Evolutionary conservation across 2,329 filamentous ascomycete genomes (phyloP).

Genomic region (Epichloe amarillans): DNA sequence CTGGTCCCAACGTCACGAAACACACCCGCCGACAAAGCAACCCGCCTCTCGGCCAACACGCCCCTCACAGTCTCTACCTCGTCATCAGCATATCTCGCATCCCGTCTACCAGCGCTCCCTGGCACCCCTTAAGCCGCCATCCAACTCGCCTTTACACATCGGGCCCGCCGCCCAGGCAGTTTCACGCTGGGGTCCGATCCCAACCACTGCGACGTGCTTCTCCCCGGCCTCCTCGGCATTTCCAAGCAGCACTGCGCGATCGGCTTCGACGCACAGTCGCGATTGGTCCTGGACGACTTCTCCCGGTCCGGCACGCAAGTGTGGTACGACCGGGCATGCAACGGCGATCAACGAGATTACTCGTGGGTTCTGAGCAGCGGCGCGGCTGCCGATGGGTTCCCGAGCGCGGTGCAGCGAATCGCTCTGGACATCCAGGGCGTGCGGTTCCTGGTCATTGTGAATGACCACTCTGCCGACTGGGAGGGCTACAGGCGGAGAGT

Average conservation of each 20-base stretch:
- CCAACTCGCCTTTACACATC: slow-evolving; percentile 22
- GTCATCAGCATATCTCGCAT: slow-evolving; percentile 14
- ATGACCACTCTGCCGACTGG: slow-evolving; percentile 21
- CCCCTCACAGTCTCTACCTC: slow-evolving; percentile 12
- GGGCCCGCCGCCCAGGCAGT: slow-evolving; percentile 20
- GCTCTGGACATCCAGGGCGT: slow-evolving; percentile 26
- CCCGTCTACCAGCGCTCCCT: slow-evolving; percentile 15
- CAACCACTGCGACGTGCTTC: slow-evolving; percentile 21
- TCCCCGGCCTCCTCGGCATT: slow-evolving; percentile 22
- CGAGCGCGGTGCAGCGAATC: slow-evolving; percentile 18
- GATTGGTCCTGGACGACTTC: slow-evolving; percentile 26
- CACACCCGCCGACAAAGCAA: slow-evolving; percentile 20
- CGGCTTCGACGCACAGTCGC: slow-evolving; percentile 24
- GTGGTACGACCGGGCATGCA: slow-evolving; percentile 28
- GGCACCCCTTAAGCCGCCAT: slow-evolving; percentile 16
- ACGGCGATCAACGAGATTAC: slow-evolving; percentile 22
- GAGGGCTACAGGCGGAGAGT: slow-evolving; percentile 21
- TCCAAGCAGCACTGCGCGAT: slow-evolving; percentile 24
- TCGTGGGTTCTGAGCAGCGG: slow-evolving; percentile 21
- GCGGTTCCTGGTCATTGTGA: slow-evolving; percentile 25
- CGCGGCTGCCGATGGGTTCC: slow-evolving; percentile 13
- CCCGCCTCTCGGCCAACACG: slow-evolving; percentile 19
- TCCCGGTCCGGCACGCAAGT: slow-evolving; percentile 26
- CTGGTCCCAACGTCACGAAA: slow-evolving; percentile 23
- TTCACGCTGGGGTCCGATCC: slow-evolving; percentile 27